phyloP scores from a whole-genome alignment of 73 alveolate genomes.

The Paramecium octaurelia region DNA sequence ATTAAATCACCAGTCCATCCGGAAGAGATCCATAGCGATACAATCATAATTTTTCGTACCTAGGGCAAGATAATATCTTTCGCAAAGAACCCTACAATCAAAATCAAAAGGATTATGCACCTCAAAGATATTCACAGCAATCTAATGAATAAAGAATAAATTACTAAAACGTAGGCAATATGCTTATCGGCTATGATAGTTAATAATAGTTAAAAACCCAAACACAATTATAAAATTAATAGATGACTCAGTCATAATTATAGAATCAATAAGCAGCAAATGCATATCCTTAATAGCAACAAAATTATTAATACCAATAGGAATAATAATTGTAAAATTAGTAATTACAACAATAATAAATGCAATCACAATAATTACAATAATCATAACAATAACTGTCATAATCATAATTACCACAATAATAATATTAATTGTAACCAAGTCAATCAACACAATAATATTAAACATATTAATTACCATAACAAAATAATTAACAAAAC shows the following conservation, averaged over 20 bases:
- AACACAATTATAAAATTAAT: neutral
- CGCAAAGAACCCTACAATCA: conserved; percentile 3
- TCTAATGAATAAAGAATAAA: neutral
- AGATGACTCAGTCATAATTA: neutral
- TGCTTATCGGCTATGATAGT: neutral
- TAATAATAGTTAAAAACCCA: neutral
- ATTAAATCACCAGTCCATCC: neutral
- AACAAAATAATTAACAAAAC: neutral
- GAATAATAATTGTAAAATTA: neutral
- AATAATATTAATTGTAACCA: neutral
- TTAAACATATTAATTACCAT: neutral
- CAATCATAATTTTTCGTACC: neutral
- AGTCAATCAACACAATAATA: neutral
- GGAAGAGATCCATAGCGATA: neutral
- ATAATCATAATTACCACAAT: neutral
- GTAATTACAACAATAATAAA: neutral
- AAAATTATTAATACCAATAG: neutral
- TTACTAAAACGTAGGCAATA: neutral
- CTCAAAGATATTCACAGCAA: neutral
- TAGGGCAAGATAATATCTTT: neutral
- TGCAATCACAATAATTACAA: neutral
- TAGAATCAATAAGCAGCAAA: neutral
- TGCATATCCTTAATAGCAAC: neutral
- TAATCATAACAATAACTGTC: neutral
- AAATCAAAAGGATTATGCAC: neutral